Conservation (phyloP, 225 moss, liverwort and hornwort genomes). For the Straminergon stramineum region DNA sequence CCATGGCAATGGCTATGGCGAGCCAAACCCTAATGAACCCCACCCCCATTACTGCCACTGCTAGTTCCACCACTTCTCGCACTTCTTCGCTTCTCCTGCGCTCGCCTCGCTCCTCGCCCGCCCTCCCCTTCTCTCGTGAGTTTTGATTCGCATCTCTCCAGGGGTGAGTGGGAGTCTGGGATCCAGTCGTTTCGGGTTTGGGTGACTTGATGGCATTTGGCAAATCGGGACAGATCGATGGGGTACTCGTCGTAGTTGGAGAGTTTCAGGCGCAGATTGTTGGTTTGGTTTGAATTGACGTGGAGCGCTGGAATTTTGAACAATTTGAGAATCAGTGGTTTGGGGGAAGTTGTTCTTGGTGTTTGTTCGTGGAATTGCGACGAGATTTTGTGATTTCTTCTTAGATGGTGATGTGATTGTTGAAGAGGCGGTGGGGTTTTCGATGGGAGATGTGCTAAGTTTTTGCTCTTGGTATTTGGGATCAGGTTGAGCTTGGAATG, state of each 20-base stretch:
- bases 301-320: background rate
- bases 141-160: background rate
- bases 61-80: background rate
- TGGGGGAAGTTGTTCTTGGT: too few species aligned
- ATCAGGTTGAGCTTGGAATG: background rate
- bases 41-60: background rate
- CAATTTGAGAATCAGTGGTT: background rate
- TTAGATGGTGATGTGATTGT: background rate
- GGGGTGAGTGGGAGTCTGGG: background rate
- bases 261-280: background rate
- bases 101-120: background rate
- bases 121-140: constrained; percentile 22
- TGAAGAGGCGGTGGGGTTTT: background rate
- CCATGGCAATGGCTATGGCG: background rate
- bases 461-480: background rate
- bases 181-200: background rate
- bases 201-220: background rate
- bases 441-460: background rate
- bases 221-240: background rate
- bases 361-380: background rate
- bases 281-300: background rate
- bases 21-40: background rate
- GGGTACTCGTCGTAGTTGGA: background rate
- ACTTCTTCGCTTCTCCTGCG: background rate
- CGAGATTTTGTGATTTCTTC: background rate